Percentiles rank a stretch among this genome's conserved stretches.
phyloP scores from a whole-genome alignment of 2,329 filamentous ascomycete species.

The Aspergillaceae sp. region DNA sequence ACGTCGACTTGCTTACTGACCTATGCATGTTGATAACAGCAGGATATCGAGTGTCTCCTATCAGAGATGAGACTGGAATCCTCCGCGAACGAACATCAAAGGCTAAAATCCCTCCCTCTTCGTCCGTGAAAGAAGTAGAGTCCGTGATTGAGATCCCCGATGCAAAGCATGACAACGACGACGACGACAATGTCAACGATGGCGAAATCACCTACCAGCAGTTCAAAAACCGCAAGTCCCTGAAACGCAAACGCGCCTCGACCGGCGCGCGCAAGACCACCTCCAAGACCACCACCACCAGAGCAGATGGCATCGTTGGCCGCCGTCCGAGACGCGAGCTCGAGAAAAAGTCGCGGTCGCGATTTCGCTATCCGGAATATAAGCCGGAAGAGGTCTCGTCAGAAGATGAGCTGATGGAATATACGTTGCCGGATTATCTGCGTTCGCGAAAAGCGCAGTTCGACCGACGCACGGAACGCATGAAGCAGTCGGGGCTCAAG shows the following conservation, averaged over 20 bases:
- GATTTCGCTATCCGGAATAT: constrained; percentile 27
- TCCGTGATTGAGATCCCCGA: constrained; percentile 15
- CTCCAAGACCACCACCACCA: constrained; percentile 35
- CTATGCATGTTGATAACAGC: neutral
- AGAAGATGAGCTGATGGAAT: constrained; percentile 48
- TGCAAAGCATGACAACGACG: neutral
- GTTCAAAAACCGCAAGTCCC: constrained; percentile 53
- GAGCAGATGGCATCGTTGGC: constrained; percentile 35
- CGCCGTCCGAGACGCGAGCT: constrained; percentile 21
- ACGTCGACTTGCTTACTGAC: neutral
- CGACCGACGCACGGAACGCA: constrained; percentile 49
- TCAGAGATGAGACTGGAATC: neutral
- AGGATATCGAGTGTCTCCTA: neutral
- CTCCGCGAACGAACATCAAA: neutral
- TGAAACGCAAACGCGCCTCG: constrained; percentile 45
- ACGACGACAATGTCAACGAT: constrained; percentile 26
- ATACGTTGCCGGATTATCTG: constrained; percentile 64
- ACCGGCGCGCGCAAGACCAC: constrained; percentile 39
- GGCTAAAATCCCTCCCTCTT: constrained; percentile 6
- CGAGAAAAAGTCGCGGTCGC: constrained; percentile 9
- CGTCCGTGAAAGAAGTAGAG: neutral
- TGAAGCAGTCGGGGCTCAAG: constrained; percentile 61
- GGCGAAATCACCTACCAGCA: constrained; percentile 47
- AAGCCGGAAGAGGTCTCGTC: constrained; percentile 42
- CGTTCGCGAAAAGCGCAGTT: constrained; percentile 60